Evolutionary conservation across 768 basidiomycete species (phyloP).

Genomic region (Trametes sanguinea): DNA sequence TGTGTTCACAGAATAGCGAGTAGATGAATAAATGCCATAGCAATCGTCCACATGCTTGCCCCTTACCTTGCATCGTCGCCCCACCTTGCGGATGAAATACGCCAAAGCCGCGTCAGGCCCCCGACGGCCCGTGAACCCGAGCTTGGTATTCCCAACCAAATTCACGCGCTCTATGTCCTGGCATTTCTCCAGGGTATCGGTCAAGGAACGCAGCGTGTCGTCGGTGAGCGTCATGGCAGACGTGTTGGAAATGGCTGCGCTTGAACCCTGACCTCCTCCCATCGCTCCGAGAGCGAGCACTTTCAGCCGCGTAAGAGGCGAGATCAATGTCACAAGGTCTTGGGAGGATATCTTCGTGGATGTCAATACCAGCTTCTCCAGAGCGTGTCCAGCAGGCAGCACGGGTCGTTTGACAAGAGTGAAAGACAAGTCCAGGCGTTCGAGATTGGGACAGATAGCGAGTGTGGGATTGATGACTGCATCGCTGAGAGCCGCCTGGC

Average conservation of each 20-base stretch:
- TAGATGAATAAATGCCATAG: neutral
- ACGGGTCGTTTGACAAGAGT: conserved; percentile 49
- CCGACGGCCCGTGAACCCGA: conserved; percentile 44
- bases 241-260: conserved; percentile 45
- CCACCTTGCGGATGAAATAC: conserved; percentile 52
- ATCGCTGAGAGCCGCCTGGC: conserved; percentile 55
- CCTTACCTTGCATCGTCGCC: conserved; percentile 60
- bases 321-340: conserved; percentile 45
- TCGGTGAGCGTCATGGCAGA: conserved; percentile 61
- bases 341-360: conserved; percentile 48
- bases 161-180: conserved; percentile 51
- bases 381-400: conserved; percentile 15
- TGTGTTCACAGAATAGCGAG: neutral
- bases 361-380: conserved; percentile 68
- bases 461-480: conserved; percentile 45
- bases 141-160: conserved; percentile 64
- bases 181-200: conserved; percentile 40
- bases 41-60: neutral
- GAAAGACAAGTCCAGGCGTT: conserved; percentile 65
- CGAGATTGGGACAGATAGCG: conserved; percentile 49
- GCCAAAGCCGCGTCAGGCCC: conserved; percentile 40
- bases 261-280: conserved; percentile 48
- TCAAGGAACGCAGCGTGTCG: conserved; percentile 45
- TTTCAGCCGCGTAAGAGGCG: conserved; percentile 43
- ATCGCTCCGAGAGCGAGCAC: conserved; percentile 61